phyloP scores from a whole-genome alignment of 2,329 filamentous ascomycete species.

The Talaromyces sp. region DNA sequence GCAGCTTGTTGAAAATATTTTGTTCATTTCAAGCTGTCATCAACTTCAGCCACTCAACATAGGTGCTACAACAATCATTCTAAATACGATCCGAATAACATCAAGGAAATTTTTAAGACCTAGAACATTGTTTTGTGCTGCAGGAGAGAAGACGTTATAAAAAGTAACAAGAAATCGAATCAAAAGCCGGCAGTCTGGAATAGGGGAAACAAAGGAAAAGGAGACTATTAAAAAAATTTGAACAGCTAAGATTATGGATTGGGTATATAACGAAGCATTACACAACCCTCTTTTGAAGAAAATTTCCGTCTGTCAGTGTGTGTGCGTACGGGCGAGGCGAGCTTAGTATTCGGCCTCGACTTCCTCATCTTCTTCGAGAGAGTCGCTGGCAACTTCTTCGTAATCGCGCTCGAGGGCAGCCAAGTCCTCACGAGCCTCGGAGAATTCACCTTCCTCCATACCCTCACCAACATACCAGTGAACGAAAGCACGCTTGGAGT shows the following conservation, averaged over 20 bases:
- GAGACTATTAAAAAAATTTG: conserved; percentile 9
- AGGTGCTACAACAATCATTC: conserved; percentile 2
- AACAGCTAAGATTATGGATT: conserved; percentile 19
- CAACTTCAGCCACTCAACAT: conserved; percentile 4
- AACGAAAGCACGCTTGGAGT: conserved; percentile 99
- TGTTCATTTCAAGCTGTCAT: conserved; percentile 3
- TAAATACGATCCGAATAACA: conserved; percentile 3
- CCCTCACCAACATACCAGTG: conserved; percentile 99
- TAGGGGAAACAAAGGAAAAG: not conserved
- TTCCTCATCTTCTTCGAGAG: conserved; percentile 79
- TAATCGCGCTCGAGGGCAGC: conserved; percentile 97
- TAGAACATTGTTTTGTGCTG: not conserved
- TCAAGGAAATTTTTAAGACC: conserved; percentile 1
- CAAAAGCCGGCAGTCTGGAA: not conserved
- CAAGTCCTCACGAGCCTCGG: conserved; percentile 96
- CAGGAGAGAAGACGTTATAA: not conserved
- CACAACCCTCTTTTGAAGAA: conserved; percentile 18
- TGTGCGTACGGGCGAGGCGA: conserved; percentile 11
- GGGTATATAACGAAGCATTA: conserved; percentile 20
- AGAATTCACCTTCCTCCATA: conserved; percentile 99
- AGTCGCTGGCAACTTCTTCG: conserved; percentile 96
- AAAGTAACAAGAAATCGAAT: conserved; percentile 4
- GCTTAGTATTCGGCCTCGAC: conserved; percentile 86
- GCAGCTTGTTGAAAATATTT: not conserved
- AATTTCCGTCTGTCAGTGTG: conserved; percentile 11